Evolutionary conservation across 129 eudicot species (phyloP).

Genomic region (Chrysanthemum seticuspe): DNA sequence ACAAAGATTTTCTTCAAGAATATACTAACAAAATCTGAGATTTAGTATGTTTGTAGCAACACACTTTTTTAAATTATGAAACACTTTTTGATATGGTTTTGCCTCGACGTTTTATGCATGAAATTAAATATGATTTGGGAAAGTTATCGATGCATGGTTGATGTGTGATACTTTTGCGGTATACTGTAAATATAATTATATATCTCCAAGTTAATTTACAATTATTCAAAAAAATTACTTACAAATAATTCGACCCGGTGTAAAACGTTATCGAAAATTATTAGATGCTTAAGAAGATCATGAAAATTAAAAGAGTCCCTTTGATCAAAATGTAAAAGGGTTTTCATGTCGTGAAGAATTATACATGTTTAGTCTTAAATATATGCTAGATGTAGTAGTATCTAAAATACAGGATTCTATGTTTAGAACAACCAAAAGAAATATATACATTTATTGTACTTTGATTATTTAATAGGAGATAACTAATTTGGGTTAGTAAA

Average conservation of each 20-base stretch:
- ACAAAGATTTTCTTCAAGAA: neutral
- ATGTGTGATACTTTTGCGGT: too few relatives aligned
- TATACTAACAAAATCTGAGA: neutral
- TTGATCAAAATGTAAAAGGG: neutral
- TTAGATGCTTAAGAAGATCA: too few relatives aligned
- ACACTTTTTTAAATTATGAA: neutral
- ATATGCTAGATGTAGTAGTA: neutral
- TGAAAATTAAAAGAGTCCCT: too few relatives aligned
- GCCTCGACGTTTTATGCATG: too few relatives aligned
- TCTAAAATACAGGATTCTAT: neutral
- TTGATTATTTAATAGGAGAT: neutral
- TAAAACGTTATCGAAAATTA: too few relatives aligned
- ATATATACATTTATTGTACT: constrained; percentile 2
- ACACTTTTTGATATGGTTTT: neutral
- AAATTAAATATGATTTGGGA: too few relatives aligned
- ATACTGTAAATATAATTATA: too few relatives aligned
- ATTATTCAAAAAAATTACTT: too few relatives aligned
- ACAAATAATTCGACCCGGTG: too few relatives aligned
- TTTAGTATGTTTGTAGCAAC: too few relatives aligned
- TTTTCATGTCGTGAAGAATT: neutral
- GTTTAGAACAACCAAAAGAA: neutral
- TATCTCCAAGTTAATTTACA: too few relatives aligned
- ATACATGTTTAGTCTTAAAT: neutral
- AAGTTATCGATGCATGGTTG: too few relatives aligned
- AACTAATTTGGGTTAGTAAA: neutral